Evolutionary conservation across 108 stramenopile genomes (phyloP).

Genomic region (Nitzschia putrida): DNA sequence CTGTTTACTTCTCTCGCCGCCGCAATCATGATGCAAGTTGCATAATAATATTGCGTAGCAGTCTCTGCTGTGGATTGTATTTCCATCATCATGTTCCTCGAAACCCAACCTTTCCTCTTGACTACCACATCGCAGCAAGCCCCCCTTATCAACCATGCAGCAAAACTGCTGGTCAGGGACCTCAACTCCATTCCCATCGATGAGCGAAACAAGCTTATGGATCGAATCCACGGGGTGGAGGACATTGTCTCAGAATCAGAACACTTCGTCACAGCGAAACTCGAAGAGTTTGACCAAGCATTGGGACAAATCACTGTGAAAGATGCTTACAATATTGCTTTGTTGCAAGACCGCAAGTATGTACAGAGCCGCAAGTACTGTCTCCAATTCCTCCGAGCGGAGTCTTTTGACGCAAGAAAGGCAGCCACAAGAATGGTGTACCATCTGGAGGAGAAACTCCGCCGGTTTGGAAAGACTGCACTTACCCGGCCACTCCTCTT

Average conservation of each 20-base stretch:
- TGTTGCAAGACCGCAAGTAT: background rate
- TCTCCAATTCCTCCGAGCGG: constrained; percentile 43
- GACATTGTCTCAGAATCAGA: constrained; percentile 11
- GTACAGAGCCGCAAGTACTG: constrained; percentile 11
- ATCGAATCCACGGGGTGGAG: constrained; percentile 33
- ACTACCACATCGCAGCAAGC: too few relatives aligned
- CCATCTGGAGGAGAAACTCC: constrained; percentile 38
- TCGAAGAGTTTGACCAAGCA: constrained; percentile 4
- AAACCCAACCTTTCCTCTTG: too few relatives aligned
- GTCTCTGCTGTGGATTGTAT: too few relatives aligned
- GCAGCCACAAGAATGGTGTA: constrained; percentile 34
- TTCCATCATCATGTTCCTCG: too few relatives aligned
- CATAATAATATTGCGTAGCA: too few relatives aligned
- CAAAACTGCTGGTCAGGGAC: constrained; percentile 16
- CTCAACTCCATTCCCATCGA: constrained; percentile 21
- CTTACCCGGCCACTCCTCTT: constrained; percentile 20
- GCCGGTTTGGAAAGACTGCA: constrained; percentile 20
- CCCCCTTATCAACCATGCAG: background rate
- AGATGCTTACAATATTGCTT: background rate
- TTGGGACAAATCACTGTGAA: background rate
- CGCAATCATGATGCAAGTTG: too few relatives aligned
- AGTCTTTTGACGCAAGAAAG: constrained; percentile 29
- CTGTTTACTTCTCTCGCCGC: too few relatives aligned
- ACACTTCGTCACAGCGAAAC: constrained; percentile 11
- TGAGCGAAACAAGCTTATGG: constrained; percentile 20